These are phyloP conservation scores for Paramecium sexaurelia DNA, from an alignment of 73 alveolate species.

Conservation along the genomic window DNA sequence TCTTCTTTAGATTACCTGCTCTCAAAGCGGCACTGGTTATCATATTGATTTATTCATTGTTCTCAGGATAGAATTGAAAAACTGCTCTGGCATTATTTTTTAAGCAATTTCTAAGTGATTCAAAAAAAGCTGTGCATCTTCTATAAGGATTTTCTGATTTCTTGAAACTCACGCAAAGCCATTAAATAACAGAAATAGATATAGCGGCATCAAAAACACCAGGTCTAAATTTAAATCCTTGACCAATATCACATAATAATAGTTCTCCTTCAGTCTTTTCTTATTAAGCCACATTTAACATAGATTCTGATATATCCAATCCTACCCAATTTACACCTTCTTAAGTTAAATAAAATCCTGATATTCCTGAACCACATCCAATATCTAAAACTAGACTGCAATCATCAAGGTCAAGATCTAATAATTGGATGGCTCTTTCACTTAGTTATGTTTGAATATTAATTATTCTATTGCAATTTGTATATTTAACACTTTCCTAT, in stretches of 20 bases:
- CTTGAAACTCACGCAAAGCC: slow-evolving; percentile 95
- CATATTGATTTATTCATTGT: slow-evolving; percentile 91
- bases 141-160: slow-evolving; percentile 85
- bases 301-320: slow-evolving; percentile 91
- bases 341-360: slow-evolving; percentile 88
- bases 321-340: slow-evolving; percentile 96
- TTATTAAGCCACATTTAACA: slow-evolving; percentile 93
- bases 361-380: slow-evolving; percentile 97
- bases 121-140: slow-evolving; percentile 88
- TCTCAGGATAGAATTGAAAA: slow-evolving; percentile 95
- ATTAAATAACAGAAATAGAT: slow-evolving; percentile 92
- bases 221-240: slow-evolving; percentile 94
- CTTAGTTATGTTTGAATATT: slow-evolving; percentile 57
- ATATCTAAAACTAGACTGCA: slow-evolving; percentile 87
- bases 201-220: slow-evolving; percentile 97
- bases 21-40: slow-evolving; percentile 94
- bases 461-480: slow-evolving; percentile 66
- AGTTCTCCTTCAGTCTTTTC: slow-evolving; percentile 91
- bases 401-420: slow-evolving; percentile 86
- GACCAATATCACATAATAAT: slow-evolving; percentile 91
- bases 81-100: slow-evolving; percentile 91
- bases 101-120: slow-evolving; percentile 84
- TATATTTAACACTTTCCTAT: slow-evolving; percentile 68
- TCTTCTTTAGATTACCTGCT: slow-evolving; percentile 51
- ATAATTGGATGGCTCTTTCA: slow-evolving; percentile 90